Conservation (phyloP, 225 moss, liverwort and hornwort genomes). For the Marchantia polymorpha region DNA sequence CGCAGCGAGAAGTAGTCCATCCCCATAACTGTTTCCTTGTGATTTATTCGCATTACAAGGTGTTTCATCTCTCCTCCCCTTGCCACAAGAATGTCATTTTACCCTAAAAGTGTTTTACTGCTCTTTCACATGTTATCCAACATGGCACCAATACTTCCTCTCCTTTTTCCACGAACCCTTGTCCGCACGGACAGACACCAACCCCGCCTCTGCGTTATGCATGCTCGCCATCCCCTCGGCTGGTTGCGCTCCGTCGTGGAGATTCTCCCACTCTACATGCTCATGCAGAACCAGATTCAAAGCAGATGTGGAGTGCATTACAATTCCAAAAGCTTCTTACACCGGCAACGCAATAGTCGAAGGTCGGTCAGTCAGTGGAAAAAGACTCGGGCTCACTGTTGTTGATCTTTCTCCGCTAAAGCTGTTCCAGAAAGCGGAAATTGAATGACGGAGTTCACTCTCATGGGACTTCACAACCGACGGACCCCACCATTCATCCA, state of each 20-base stretch:
- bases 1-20: not conserved
- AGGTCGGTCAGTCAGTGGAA: too few species aligned
- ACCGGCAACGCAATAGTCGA: too few species aligned
- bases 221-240: not conserved
- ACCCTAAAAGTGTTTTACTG: not conserved
- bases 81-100: not conserved
- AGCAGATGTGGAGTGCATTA: too few species aligned
- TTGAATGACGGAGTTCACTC: too few species aligned
- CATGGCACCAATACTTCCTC: not conserved
- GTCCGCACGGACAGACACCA: not conserved
- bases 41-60: not conserved
- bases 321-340: too few species aligned
- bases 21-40: not conserved
- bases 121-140: not conserved
- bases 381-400: too few species aligned
- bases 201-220: not conserved
- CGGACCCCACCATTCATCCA: too few species aligned
- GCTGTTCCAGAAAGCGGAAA: too few species aligned
- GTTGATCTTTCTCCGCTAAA: too few species aligned
- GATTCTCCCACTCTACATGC: too few species aligned
- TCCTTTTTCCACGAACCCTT: not conserved
- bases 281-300: too few species aligned
- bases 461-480: too few species aligned
- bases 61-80: not conserved
- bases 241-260: not conserved